Conservation (phyloP, 208 protist genomes). For the Acanthamoeba culbertsoni region DNA sequence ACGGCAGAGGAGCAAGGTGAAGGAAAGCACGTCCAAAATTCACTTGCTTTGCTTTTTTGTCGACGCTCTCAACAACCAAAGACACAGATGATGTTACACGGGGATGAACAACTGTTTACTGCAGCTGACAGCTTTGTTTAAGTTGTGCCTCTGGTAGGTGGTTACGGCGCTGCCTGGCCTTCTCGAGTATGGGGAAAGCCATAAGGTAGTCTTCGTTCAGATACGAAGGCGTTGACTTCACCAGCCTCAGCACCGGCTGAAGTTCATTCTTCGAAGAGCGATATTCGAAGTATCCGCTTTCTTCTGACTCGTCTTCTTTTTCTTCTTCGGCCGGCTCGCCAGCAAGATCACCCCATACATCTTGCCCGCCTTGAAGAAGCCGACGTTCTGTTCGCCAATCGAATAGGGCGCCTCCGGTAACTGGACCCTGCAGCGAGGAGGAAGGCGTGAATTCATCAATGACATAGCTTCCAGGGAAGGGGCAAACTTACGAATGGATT, state of each 20-base stretch:
- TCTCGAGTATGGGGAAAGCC: neutral
- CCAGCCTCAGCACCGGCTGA: neutral
- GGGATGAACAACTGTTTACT: no score
- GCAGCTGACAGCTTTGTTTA: no score
- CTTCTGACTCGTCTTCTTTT: neutral
- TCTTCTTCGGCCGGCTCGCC: neutral
- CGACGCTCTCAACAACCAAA: no score
- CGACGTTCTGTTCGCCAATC: neutral
- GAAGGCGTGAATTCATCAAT: neutral
- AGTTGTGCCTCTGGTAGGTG: no score
- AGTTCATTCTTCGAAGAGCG: neutral
- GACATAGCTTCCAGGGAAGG: no score
- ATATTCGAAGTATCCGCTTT: neutral
- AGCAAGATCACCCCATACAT: constrained; percentile 28
- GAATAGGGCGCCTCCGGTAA: constrained; percentile 4
- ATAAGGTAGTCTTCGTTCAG: neutral
- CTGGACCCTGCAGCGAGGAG: neutral
- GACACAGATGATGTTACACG: no score
- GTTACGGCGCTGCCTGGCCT: no score
- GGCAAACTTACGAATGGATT: constrained; percentile 26
- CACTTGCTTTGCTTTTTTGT: no score
- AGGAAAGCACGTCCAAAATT: no score
- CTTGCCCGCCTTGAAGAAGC: neutral
- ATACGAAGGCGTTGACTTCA: neutral
- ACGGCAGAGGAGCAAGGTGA: no score